Evolutionary conservation across 1,139 yeast genomes (phyloP).

Genomic region (Zygotorulaspora mrakii): DNA sequence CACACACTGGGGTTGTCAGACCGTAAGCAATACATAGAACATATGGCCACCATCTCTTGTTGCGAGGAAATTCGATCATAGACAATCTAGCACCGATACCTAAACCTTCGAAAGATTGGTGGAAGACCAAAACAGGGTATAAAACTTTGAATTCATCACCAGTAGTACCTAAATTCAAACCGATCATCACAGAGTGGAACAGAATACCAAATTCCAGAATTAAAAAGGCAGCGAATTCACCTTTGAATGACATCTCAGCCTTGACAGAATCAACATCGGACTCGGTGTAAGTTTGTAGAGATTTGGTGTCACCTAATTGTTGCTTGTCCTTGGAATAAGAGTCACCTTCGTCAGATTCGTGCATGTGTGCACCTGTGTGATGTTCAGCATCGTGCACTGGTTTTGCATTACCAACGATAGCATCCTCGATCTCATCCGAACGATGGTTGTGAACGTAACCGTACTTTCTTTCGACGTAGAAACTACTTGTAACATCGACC

Average conservation of each 20-base stretch:
- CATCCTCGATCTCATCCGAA: conserved; percentile 15
- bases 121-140: conserved; percentile 73
- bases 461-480: conserved; percentile 33
- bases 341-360: conserved; percentile 4
- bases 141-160: conserved; percentile 67
- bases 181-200: conserved; percentile 51
- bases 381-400: conserved; percentile 8
- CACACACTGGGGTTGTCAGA: conserved; percentile 69
- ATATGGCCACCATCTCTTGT: conserved; percentile 50
- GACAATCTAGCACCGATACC: conserved; percentile 82
- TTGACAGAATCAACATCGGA: conserved; percentile 8
- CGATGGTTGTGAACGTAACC: conserved; percentile 17
- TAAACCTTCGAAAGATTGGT: conserved; percentile 80
- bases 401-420: conserved; percentile 10
- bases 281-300: conserved; percentile 8
- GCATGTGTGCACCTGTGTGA: conserved; percentile 5
- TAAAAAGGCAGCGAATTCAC: conserved; percentile 46
- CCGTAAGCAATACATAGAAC: conserved; percentile 53
- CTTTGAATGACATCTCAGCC: conserved; percentile 16
- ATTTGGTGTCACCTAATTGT: conserved; percentile 5
- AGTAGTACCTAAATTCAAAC: conserved; percentile 61
- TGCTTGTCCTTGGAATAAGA: conserved; percentile 7
- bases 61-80: conserved; percentile 55
- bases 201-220: conserved; percentile 68
- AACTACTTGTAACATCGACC: conserved; percentile 30